Evolutionary conservation across 805 yeast genomes (phyloP).

Genomic region (Teunomyces lycoperdinae): DNA sequence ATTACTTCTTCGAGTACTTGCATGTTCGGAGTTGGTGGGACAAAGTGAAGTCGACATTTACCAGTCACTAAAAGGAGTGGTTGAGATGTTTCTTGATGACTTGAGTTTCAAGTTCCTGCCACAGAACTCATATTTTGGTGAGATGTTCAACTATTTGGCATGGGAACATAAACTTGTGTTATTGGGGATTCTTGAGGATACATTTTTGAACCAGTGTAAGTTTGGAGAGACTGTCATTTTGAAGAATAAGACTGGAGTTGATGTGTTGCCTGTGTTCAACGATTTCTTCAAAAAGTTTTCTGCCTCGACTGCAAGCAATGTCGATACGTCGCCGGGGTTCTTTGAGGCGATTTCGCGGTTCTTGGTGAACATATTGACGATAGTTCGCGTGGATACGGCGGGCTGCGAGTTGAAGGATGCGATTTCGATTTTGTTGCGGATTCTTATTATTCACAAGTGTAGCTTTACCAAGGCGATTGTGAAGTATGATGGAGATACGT

Average conservation of each 20-base stretch:
- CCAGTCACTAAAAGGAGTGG: slow-evolving; percentile 11
- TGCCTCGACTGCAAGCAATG: slow-evolving; percentile 24
- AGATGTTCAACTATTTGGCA: slow-evolving; percentile 31
- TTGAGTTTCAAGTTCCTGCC: slow-evolving; percentile 26
- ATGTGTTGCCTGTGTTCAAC: slow-evolving; percentile 37
- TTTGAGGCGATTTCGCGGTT: slow-evolving; percentile 22
- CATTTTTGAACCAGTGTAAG: slow-evolving; percentile 17
- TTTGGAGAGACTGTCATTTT: not conserved
- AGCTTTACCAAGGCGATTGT: slow-evolving; percentile 45
- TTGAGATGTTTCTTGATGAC: slow-evolving; percentile 15
- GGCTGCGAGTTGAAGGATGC: slow-evolving; percentile 13
- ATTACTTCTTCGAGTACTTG: slow-evolving; percentile 20
- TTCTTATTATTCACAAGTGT: slow-evolving; percentile 56
- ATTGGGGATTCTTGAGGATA: slow-evolving; percentile 26
- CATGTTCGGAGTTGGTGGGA: slow-evolving; percentile 13
- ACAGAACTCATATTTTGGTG: slow-evolving; percentile 38
- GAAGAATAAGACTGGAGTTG: slow-evolving; percentile 1
- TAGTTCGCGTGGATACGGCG: not conserved
- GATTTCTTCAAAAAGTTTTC: slow-evolving; percentile 49
- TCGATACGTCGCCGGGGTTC: slow-evolving; percentile 17
- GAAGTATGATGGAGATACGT: slow-evolving; percentile 39
- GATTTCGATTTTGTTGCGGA: slow-evolving; percentile 49
- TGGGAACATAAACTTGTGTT: slow-evolving; percentile 27
- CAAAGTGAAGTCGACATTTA: slow-evolving; percentile 9
- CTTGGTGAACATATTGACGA: slow-evolving; percentile 17